Evolutionary conservation across 176 grass and related monocot species (phyloP), one percentile per base, ranked within the genome.

Genomic region (Triticum monococcum): DNA sequence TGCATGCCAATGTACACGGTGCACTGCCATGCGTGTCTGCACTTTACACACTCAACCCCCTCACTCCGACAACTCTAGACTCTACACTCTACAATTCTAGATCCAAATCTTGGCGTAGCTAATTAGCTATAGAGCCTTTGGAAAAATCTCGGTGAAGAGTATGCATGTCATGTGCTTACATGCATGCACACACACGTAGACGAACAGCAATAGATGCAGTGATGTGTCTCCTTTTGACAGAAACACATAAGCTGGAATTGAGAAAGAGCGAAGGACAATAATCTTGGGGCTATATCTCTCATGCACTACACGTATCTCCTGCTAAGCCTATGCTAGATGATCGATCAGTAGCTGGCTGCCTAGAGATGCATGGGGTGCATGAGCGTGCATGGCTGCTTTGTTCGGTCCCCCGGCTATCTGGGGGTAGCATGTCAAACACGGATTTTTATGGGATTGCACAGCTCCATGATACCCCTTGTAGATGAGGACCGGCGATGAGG

Each of bases 401-500:
- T 62, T 91, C 80, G 89, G 89, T 91, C 89, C 89, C 89, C 89
- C 31, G 77, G 81, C 89, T 91, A 91, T 88, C 78, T 71, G 17
- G 64, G 36, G 70, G 89, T 88, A 88, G 89, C 81, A 85, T 88
- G 89, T 91, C 86, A 77, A 88, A 69, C 89, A 64, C 89, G 66
- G 89, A 91, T 85, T 91, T 91, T 88, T 91, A 85, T 88, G 86
- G 25, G 83, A 45, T 87, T 75, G 75, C 85, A 91, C 38, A 32
- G 24, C 25, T 8, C 37, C 77, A 64, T 85, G 89, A 91, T 85
- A 81, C 70, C 33, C 35, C 22, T 30, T 50, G 64, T 64, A 90
- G 64, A 87, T 84, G n/a, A 87, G 89, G 76, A 14, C 81, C 85
- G 61, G 76, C 12, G 50, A 61, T 37, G 81, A 80, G 68, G 65